Percentiles rank a stretch among this genome's conserved stretches.
Conservation (phyloP, 345 rosid genomes). For the Toxicodendron radicans region DNA sequence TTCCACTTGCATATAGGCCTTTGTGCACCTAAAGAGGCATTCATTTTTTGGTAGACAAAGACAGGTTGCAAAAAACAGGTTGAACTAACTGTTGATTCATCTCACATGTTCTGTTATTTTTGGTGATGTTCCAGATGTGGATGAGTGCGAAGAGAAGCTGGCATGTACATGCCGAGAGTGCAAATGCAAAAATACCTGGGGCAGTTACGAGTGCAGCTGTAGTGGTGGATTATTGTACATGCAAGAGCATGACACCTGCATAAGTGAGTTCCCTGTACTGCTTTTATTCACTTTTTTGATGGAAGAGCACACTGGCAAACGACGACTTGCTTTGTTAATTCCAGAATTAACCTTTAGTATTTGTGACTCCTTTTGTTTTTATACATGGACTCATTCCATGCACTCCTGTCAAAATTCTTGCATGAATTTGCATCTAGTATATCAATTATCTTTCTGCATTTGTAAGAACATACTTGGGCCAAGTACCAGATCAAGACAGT, state of each 20-base stretch:
- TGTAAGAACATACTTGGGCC: background rate
- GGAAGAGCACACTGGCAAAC: background rate
- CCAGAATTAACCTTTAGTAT: background rate
- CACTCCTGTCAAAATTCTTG: background rate
- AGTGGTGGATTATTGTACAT: constrained; percentile 67
- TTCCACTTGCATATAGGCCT: background rate
- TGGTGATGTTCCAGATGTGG: constrained; percentile 46
- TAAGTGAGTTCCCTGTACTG: constrained; percentile 47
- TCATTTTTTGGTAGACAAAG: background rate
- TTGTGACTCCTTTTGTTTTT: background rate
- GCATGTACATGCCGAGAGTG: constrained; percentile 77
- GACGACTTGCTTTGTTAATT: background rate
- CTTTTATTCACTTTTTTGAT: constrained; percentile 4
- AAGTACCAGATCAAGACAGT: background rate
- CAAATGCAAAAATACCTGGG: constrained; percentile 93
- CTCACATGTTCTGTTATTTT: background rate
- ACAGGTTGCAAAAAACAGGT: background rate
- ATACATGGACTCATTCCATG: too few species aligned
- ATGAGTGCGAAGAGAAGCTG: constrained; percentile 80
- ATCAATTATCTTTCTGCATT: background rate
- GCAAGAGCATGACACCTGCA: constrained; percentile 85
- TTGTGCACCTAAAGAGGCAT: background rate
- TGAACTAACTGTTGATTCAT: background rate
- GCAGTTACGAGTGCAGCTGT: constrained; percentile 90
- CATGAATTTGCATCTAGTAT: background rate